Evolutionary conservation across 179 eudicot genomes (phyloP).

Genomic region (Dionaea muscipula): DNA sequence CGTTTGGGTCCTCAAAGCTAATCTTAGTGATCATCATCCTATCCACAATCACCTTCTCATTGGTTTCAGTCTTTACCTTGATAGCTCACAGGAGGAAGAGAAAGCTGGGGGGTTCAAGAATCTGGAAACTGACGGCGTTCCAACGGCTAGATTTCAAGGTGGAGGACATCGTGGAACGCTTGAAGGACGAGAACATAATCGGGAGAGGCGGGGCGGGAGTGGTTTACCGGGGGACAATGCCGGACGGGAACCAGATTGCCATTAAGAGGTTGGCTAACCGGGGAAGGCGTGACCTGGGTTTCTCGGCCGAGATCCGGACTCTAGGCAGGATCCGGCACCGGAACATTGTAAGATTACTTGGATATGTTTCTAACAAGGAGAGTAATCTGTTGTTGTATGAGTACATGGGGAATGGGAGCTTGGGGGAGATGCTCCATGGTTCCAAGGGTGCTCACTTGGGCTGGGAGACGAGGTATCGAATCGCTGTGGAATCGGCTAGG

Average conservation of each 20-base stretch:
- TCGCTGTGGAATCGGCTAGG: slow-evolving; percentile 76
- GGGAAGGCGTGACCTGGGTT: slow-evolving; percentile 45
- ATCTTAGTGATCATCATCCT: slow-evolving; percentile 16
- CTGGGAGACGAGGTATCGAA: slow-evolving; percentile 79
- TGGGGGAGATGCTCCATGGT: slow-evolving; percentile 84
- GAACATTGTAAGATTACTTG: slow-evolving; percentile 61
- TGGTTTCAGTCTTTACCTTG: slow-evolving; percentile 23
- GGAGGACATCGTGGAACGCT: slow-evolving; percentile 51
- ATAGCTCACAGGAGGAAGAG: slow-evolving; percentile 25
- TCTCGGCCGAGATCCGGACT: slow-evolving; percentile 70
- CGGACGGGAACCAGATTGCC: slow-evolving; percentile 59
- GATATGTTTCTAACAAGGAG: slow-evolving; percentile 69
- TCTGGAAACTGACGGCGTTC: slow-evolving; percentile 78
- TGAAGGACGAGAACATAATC: slow-evolving; percentile 70
- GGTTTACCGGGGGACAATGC: slow-evolving; percentile 74
- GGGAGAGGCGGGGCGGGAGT: slow-evolving; percentile 92
- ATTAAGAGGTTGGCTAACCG: slow-evolving; percentile 46
- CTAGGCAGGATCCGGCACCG: slow-evolving; percentile 71
- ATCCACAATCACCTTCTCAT: slow-evolving; percentile 18
- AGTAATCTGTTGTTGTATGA: slow-evolving; percentile 68
- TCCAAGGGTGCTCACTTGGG: slow-evolving; percentile 61
- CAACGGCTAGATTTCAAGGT: slow-evolving; percentile 60
- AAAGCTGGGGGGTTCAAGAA: slow-evolving; percentile 32
- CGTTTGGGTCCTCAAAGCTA: slow-evolving; percentile 24
- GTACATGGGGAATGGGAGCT: slow-evolving; percentile 86